A percentile compares a stretch with the other conserved stretches of the same genome.
Evolutionary conservation across 768 basidiomycete genomes (phyloP).

Genomic region (Mycena maculata): DNA sequence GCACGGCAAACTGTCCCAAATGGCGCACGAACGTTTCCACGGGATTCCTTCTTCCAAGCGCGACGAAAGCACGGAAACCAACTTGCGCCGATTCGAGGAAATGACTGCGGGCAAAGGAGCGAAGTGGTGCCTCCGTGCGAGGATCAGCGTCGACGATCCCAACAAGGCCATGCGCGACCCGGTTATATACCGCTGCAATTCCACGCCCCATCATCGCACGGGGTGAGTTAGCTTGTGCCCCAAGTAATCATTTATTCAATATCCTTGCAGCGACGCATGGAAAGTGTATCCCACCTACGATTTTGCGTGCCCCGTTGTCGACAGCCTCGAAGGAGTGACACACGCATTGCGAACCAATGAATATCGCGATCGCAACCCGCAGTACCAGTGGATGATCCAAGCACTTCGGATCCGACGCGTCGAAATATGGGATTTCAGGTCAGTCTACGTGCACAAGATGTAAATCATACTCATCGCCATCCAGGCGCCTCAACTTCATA

Average conservation of each 20-base stretch:
- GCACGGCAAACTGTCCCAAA: conserved; percentile 3
- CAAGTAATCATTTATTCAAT: background rate
- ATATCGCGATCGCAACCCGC: conserved; percentile 95
- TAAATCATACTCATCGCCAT: background rate
- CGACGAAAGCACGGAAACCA: background rate
- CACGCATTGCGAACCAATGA: conserved; percentile 97
- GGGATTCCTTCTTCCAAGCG: conserved; percentile 7
- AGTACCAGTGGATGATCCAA: conserved; percentile 96
- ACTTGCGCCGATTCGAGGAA: background rate
- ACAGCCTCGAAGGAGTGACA: conserved; percentile 94
- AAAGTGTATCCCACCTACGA: conserved; percentile 98
- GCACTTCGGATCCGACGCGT: conserved; percentile 82
- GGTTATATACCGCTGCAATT: conserved; percentile 93
- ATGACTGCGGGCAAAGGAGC: conserved; percentile 55
- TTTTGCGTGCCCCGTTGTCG: conserved; percentile 96
- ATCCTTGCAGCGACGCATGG: conserved; percentile 77
- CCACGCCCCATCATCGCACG: conserved; percentile 89
- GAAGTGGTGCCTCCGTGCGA: conserved; percentile 94
- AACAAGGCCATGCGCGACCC: conserved; percentile 98
- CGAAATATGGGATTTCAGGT: conserved; percentile 97
- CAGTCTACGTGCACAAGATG: conserved; percentile 12
- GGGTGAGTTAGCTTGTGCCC: conserved; percentile 63
- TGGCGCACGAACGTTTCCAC: conserved; percentile 11
- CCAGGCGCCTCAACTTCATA: conserved; percentile 92
- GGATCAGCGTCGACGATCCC: conserved; percentile 91